Base-by-base conservation (phyloP, 208 protist species). In the Trypanosoma congolense region DNA sequence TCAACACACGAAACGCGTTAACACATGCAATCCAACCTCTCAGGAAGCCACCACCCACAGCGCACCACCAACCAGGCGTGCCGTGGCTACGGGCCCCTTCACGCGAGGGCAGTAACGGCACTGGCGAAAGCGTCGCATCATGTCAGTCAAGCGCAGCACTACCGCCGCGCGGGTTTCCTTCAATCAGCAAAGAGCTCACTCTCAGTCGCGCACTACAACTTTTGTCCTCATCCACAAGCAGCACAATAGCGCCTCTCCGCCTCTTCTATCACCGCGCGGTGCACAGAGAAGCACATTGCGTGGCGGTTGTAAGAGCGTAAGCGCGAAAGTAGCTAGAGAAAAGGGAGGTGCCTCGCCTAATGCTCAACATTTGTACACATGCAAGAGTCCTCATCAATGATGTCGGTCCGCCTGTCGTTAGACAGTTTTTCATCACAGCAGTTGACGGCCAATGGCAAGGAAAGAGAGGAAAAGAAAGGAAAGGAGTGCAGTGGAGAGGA, bases 361-460 rank as follows among this genome's bases (percentile, higher is more conserved):
- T 36, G 22, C n/a, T 54, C 14, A 24, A 54, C 29, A 54, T 54
- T 36, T 40, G 28, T 40, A 54, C n/a, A 54, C 29, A 54, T 54
- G 24, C 29, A 41, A 24, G 29, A 41, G 48, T 46, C 42, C 42
- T 46, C 42, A 46, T 46, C 21, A n/a, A 9, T 9, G 8, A n/a
- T 25, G 21, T 46, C 42, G 42, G 42, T 46, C 42, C 42, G 42
- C 42, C 42, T 46, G 42, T 46, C 42, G 42, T 46, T 46, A 46
- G 42, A 24, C 42, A 46, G 21, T 46, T 46, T 24, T 19, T 46
- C 42, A 46, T 46, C 42, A 19, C 30, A 24, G 47, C 47, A 53
- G 47, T 12, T 14, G 21, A 9, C 10, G n/a, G 8, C 18, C 40
- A 29, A 35, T n/a, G 26, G 19, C 19, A 26, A 46, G 6, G 21